These are phyloP conservation scores for Arabidopsis suecica DNA, from an alignment of 345 rosid species.

Conservation along the genomic window DNA sequence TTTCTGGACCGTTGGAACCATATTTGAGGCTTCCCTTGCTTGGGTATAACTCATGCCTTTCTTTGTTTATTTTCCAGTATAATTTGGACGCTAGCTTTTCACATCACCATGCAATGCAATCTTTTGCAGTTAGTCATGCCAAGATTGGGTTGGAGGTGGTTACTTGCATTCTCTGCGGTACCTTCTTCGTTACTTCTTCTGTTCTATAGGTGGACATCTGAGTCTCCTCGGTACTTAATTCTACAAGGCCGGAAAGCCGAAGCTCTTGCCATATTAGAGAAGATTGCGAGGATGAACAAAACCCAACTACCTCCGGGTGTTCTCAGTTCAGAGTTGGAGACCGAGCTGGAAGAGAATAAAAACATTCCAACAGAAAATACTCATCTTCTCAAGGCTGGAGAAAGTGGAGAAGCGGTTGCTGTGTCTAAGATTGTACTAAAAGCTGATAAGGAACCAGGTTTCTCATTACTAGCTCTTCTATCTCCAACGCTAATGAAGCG, in stretches of 20 bases:
- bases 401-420: conserved; percentile 27
- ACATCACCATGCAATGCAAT: neutral
- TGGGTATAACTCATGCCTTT: conserved; percentile 61
- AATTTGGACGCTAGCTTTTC: conserved; percentile 18
- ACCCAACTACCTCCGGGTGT: conserved; percentile 65
- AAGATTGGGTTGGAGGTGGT: conserved; percentile 88
- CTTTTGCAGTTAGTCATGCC: conserved; percentile 86
- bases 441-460: conserved; percentile 50
- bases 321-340: conserved; percentile 66
- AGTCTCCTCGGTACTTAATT: conserved; percentile 88
- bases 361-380: conserved; percentile 50
- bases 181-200: conserved; percentile 80
- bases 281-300: conserved; percentile 62
- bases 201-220: conserved; percentile 73
- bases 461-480: conserved; percentile 61
- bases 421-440: conserved; percentile 44
- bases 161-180: conserved; percentile 74
- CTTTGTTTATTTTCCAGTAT: conserved; percentile 15
- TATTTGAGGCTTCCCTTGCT: conserved; percentile 82
- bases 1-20: conserved; percentile 88
- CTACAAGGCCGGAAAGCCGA: conserved; percentile 70
- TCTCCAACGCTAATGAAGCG: conserved; percentile 69
- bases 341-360: conserved; percentile 48
- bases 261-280: conserved; percentile 68
- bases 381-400: conserved; percentile 48